Conservation (phyloP, 2,329 filamentous ascomycete genomes). For the Diaporthe citrichinensis region DNA sequence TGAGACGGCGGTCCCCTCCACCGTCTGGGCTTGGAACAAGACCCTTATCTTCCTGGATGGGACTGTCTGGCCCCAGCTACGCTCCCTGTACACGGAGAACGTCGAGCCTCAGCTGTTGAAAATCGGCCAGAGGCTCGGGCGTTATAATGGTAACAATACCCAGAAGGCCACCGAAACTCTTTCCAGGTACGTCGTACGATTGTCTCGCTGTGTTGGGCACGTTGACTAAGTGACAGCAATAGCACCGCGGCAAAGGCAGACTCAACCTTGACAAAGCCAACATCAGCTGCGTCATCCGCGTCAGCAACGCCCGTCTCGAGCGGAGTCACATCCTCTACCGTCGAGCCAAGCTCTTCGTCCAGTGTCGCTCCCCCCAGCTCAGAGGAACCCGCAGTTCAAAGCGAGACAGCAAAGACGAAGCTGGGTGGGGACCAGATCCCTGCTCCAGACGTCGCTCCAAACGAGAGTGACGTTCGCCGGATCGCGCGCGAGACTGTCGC, state of each 20-base stretch:
- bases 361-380: conserved; percentile 42
- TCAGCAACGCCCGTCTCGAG: conserved; percentile 45
- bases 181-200: conserved; percentile 39
- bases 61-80: conserved; percentile 85
- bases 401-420: conserved; percentile 44
- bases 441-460: conserved; percentile 59
- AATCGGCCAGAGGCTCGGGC: conserved; percentile 89
- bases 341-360: conserved; percentile 42
- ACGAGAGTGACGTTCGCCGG: conserved; percentile 68
- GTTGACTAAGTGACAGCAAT: conserved; percentile 1
- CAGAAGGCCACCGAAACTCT: conserved; percentile 53
- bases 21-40: conserved; percentile 78
- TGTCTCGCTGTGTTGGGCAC: no score
- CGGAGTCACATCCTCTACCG: conserved; percentile 23
- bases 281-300: conserved; percentile 44
- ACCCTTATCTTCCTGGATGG: conserved; percentile 79
- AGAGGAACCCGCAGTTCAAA: conserved; percentile 44
- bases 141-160: conserved; percentile 69
- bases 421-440: conserved; percentile 52
- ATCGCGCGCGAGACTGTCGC: conserved; percentile 77
- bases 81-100: conserved; percentile 87
- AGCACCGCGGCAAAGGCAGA: conserved; percentile 49
- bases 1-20: conserved; percentile 79
- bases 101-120: conserved; percentile 95
- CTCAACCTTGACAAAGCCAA: conserved; percentile 57